A percentile compares a stretch with the other conserved stretches of the same genome.
These are phyloP conservation scores for Annulohypoxylon moriforme DNA, from an alignment of 495 filamentous ascomycete species.

Conservation along the genomic window DNA sequence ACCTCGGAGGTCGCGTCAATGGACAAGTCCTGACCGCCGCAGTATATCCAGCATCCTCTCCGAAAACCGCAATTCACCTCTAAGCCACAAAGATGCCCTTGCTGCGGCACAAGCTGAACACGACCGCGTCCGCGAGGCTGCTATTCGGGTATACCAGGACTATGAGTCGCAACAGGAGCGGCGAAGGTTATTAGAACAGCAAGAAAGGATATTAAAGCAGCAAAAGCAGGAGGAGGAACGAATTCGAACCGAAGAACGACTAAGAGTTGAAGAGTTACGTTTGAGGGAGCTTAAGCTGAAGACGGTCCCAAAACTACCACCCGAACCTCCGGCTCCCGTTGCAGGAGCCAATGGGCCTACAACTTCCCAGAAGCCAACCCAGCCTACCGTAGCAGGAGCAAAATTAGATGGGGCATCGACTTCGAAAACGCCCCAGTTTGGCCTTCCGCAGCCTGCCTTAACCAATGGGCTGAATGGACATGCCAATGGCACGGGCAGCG, in stretches of 20 bases:
- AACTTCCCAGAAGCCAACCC: not conserved
- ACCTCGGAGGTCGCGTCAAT: slow-evolving; percentile 49
- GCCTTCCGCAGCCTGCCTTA: slow-evolving; percentile 19
- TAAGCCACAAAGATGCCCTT: slow-evolving; percentile 69
- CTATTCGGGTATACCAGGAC: slow-evolving; percentile 60
- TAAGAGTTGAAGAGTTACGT: slow-evolving; percentile 55
- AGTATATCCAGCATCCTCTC: slow-evolving; percentile 52
- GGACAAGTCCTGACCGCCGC: slow-evolving; percentile 50
- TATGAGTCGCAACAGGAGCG: slow-evolving; percentile 60
- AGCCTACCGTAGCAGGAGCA: not conserved
- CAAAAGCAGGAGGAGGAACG: slow-evolving; percentile 64
- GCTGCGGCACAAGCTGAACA: slow-evolving; percentile 71
- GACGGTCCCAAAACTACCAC: slow-evolving; percentile 56
- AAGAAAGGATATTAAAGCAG: slow-evolving; percentile 53
- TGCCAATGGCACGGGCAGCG: slow-evolving; percentile 20
- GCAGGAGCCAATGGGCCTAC: slow-evolving; percentile 3
- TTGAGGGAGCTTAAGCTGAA: slow-evolving; percentile 56
- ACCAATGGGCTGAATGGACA: slow-evolving; percentile 21
- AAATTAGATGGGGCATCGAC: not conserved
- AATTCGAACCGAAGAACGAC: slow-evolving; percentile 57
- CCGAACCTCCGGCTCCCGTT: slow-evolving; percentile 47
- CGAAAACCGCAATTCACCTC: slow-evolving; percentile 57
- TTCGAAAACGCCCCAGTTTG: slow-evolving; percentile 4
- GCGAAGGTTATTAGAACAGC: slow-evolving; percentile 60
- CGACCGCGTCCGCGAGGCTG: slow-evolving; percentile 70